Base-by-base conservation (phyloP, 129 eudicot species). In the Helianthus tuberosus region DNA sequence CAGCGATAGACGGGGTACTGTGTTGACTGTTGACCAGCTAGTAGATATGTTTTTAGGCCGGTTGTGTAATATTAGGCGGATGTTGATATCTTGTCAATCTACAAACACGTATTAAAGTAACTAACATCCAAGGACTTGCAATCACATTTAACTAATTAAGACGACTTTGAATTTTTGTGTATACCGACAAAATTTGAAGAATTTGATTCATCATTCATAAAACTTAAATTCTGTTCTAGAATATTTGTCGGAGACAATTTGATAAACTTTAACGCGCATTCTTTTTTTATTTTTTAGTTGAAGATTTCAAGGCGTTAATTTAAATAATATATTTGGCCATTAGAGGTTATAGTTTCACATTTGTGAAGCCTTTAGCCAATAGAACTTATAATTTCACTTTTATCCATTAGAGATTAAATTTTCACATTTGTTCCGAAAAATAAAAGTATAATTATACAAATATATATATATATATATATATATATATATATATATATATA, bases 1-100 rank as follows among this genome's bases (percentile, higher is more conserved):
- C 59, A 52, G 25, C 59, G 25, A 20, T 20, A 20, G 23, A 20
- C 23, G 23, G 23, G 23, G 23, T n/a, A 4, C 3, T 0, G 3
- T 7, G 1, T 9, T 0, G 25, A 6, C 55, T 43, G 10, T 43
- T 43, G 47, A 43, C 47, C 10, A 43, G 47, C 47, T 1, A 43
- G 59, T 15, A 55, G 62, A 55, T 55, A 2, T 8, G 32, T 55
- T 55, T 8, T 20, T 55, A 55, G 62, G 35, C 9, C 12, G 62
- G 62, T 57, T 57, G 35, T 16, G 63, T 57, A 20, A 57, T 57
- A 57, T 20, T 57, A 57, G 63, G 63, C 39, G 41, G 64, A 59
- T 59, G 41, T 59, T 25, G 64, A 59, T 59, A 6, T 59, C 3
- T 6, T 57, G 1, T 16, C 36, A 57, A 57, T 57, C 63, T 20